Evolutionary conservation across 345 rosid genomes (phyloP).

Genomic region (Populus euphratica): DNA sequence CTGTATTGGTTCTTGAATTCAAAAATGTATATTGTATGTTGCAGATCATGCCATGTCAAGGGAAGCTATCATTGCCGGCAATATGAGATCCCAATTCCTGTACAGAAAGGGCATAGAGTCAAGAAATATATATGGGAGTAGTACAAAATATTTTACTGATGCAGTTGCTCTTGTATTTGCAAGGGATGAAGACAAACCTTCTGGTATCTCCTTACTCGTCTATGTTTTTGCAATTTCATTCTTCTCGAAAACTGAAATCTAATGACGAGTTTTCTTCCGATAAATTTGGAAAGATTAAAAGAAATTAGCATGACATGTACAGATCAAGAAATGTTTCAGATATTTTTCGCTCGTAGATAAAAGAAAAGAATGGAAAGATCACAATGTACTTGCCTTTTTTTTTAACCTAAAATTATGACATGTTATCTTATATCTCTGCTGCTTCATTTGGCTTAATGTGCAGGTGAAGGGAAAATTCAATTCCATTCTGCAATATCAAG

Average conservation of each 20-base stretch:
- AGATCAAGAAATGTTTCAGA: too few relatives aligned
- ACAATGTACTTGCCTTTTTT: too few relatives aligned
- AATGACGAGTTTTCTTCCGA: too few relatives aligned
- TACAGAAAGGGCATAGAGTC: constrained; percentile 37
- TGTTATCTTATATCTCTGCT: background rate
- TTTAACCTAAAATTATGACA: background rate
- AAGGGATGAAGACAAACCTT: constrained; percentile 53
- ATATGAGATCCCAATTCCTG: constrained; percentile 41
- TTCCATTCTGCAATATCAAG: constrained; percentile 57
- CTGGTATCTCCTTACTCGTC: constrained; percentile 37
- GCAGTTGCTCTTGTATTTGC: constrained; percentile 69
- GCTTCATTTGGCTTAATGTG: constrained; percentile 16
- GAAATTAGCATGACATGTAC: too few relatives aligned
- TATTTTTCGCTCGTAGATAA: too few relatives aligned
- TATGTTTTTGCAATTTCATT: too few relatives aligned
- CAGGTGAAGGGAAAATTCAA: constrained; percentile 58
- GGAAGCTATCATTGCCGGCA: constrained; percentile 69
- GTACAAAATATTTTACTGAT: constrained; percentile 6
- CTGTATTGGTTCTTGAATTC: too few relatives aligned
- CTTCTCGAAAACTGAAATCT: too few relatives aligned
- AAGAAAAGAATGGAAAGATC: too few relatives aligned
- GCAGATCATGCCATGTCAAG: constrained; percentile 66
- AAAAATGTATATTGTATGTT: constrained; percentile 9
- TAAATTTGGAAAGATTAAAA: too few relatives aligned
- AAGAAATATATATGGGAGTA: constrained; percentile 18